Evolutionary conservation across 208 protist species (phyloP).

Genomic region (Naegleria gruberi): DNA sequence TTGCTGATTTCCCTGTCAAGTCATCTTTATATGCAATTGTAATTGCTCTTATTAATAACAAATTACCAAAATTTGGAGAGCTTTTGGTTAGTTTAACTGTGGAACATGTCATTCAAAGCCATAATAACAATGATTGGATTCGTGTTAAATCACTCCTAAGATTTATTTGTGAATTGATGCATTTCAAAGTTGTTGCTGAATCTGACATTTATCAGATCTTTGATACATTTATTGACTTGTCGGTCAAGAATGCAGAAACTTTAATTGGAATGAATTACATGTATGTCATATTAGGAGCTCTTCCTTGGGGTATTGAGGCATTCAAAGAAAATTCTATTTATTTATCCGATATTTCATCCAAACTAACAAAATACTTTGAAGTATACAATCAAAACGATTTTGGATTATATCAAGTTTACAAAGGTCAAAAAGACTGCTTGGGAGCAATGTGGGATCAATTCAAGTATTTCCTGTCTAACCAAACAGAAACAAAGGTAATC

Average conservation of each 20-base stretch:
- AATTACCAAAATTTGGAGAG: not conserved
- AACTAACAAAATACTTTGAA: not conserved
- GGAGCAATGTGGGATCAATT: not conserved
- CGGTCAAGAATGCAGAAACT: not conserved
- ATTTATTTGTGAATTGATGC: constrained; percentile 14
- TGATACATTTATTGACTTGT: not conserved
- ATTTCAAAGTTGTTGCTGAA: not conserved
- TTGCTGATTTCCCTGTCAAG: not conserved
- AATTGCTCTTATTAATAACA: not conserved
- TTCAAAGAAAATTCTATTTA: not conserved
- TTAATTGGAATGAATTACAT: not conserved
- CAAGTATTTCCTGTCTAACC: not conserved
- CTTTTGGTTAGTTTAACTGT: not conserved
- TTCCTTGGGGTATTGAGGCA: not conserved
- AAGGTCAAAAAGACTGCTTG: not conserved
- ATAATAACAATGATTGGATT: not conserved
- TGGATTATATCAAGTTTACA: not conserved
- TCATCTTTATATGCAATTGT: not conserved
- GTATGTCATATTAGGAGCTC: not conserved
- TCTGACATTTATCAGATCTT: not conserved
- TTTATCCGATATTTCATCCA: not conserved
- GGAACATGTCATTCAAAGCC: not conserved
- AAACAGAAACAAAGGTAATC: not conserved
- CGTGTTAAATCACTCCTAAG: not conserved
- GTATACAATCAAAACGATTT: not conserved